Evolutionary conservation across 805 yeast genomes (phyloP).

Genomic region (Wickerhamomyces canadensis): DNA sequence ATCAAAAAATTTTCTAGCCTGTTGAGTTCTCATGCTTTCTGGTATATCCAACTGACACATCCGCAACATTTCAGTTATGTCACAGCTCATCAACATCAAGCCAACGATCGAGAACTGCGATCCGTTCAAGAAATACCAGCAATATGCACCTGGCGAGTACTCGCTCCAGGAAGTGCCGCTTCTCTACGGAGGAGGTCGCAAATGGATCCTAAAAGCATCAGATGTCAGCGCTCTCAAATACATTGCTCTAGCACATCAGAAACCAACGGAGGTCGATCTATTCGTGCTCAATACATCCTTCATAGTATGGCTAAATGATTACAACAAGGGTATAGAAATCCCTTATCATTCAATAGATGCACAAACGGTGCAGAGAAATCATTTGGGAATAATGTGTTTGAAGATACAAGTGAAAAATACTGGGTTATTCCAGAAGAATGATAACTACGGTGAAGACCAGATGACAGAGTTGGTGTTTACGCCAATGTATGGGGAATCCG

Average conservation of each 20-base stretch:
- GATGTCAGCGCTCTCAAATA: slow-evolving; percentile 8
- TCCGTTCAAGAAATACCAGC: slow-evolving; percentile 12
- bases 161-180: slow-evolving; percentile 25
- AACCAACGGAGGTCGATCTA: slow-evolving; percentile 24
- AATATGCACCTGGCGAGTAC: slow-evolving; percentile 14
- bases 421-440: slow-evolving; percentile 5
- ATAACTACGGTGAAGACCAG: slow-evolving; percentile 7
- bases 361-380: slow-evolving; percentile 15
- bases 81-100: slow-evolving; percentile 13
- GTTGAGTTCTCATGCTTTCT: too few relatives aligned
- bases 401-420: slow-evolving; percentile 11
- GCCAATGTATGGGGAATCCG: slow-evolving; percentile 31
- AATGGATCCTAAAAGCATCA: slow-evolving; percentile 20
- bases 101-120: slow-evolving; percentile 33
- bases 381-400: slow-evolving; percentile 5
- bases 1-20: too few relatives aligned
- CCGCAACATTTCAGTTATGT: not conserved
- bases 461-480: slow-evolving; percentile 29
- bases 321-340: slow-evolving; percentile 31
- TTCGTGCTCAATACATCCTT: slow-evolving; percentile 33
- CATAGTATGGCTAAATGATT: slow-evolving; percentile 33
- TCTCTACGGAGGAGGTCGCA: slow-evolving; percentile 37
- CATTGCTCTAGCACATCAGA: slow-evolving; percentile 11
- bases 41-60: not conserved
- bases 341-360: slow-evolving; percentile 25